A percentile compares a stretch with the other conserved stretches of the same genome.
phyloP scores from a whole-genome alignment of 2,329 filamentous ascomycete genomes.

The Epichloe gansuensis region DNA sequence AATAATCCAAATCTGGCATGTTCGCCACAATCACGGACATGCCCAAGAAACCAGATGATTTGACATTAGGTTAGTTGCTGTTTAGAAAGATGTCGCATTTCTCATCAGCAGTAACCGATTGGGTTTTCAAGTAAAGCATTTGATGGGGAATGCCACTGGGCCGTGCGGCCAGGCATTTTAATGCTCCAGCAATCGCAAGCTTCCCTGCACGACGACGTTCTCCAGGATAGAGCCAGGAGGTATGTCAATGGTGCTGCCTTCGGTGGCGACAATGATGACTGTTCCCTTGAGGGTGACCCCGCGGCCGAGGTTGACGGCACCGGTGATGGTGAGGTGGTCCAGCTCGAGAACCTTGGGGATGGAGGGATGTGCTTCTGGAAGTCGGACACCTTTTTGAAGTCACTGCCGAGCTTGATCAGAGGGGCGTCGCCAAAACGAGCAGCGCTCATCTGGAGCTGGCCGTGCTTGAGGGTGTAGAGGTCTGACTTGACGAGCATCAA shows the following conservation, averaged over 20 bases:
- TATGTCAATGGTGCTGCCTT: slow-evolving; percentile 95
- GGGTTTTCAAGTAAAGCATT: background rate
- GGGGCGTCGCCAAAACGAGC: slow-evolving; percentile 93
- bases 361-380: slow-evolving; percentile 79
- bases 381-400: slow-evolving; percentile 99
- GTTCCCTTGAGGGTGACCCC: slow-evolving; percentile 96
- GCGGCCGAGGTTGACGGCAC: slow-evolving; percentile 90
- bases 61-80: background rate
- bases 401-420: slow-evolving; percentile 93
- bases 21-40: background rate
- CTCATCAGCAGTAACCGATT: background rate
- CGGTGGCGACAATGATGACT: slow-evolving; percentile 96
- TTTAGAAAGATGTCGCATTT: background rate
- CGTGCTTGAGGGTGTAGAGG: slow-evolving; percentile 96
- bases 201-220: slow-evolving; percentile 98
- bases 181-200: slow-evolving; percentile 63
- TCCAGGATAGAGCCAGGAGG: slow-evolving; percentile 93
- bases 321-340: slow-evolving; percentile 93
- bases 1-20: background rate
- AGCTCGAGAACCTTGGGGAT: slow-evolving; percentile 88
- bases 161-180: slow-evolving; percentile 22
- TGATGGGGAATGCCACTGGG: background rate
- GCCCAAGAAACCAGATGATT: background rate
- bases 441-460: slow-evolving; percentile 92
- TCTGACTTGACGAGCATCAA: slow-evolving; percentile 99